These are phyloP conservation scores for Candida ulmi DNA, from an alignment of 805 yeast genomes.

Conservation along the genomic window DNA sequence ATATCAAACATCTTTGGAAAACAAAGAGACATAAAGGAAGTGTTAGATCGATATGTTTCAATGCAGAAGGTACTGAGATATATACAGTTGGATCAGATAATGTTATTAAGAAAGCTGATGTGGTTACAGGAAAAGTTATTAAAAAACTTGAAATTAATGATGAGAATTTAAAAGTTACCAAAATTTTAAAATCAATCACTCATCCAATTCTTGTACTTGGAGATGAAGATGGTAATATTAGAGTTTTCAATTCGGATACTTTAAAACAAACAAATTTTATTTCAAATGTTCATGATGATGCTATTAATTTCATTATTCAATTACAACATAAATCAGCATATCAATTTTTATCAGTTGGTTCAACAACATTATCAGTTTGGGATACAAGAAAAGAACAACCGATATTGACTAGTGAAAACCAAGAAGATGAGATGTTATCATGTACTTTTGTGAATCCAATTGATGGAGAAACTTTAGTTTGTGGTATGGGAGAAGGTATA, in stretches of 20 bases:
- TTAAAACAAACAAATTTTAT: constrained; percentile 46
- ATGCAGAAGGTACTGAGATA: constrained; percentile 42
- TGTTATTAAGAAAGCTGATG: constrained; percentile 65
- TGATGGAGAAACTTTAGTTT: constrained; percentile 57
- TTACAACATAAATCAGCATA: constrained; percentile 69
- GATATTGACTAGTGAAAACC: constrained; percentile 71
- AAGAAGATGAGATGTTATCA: constrained; percentile 86
- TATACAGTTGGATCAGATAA: constrained; percentile 78
- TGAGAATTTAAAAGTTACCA: constrained; percentile 22
- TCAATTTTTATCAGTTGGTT: constrained; percentile 75
- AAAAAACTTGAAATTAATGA: constrained; percentile 37
- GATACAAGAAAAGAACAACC: constrained; percentile 58
- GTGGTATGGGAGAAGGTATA: constrained; percentile 90
- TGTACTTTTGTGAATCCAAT: constrained; percentile 63
- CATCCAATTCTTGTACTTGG: constrained; percentile 46
- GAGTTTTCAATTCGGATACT: constrained; percentile 52
- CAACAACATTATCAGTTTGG: constrained; percentile 72
- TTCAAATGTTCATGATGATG: constrained; percentile 62
- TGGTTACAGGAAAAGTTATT: constrained; percentile 71
- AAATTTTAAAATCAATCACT: constrained; percentile 27
- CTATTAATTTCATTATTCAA: constrained; percentile 68
- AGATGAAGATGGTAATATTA: constrained; percentile 63
- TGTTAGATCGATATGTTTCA: constrained; percentile 66
- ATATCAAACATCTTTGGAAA: constrained; percentile 53
- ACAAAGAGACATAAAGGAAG: constrained; percentile 90